A percentile compares a stretch with the other conserved stretches of the same genome.
Conservation (phyloP, 805 yeast species). For the Cyberlindnera maclurae region DNA sequence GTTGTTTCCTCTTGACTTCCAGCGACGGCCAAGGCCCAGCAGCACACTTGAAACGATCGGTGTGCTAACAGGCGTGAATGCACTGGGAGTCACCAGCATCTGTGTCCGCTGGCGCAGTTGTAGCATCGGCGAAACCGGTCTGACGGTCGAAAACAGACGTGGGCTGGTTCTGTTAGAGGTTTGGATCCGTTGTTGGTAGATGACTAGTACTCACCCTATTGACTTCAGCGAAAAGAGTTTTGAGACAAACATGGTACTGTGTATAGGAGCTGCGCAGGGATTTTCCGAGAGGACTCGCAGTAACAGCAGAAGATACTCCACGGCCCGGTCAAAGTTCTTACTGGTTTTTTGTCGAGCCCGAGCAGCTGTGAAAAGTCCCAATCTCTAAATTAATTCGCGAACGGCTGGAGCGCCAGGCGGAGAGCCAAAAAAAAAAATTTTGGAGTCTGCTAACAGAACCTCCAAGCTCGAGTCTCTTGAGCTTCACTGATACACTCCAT, state of each 20-base stretch:
- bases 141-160: slow-evolving; percentile 13
- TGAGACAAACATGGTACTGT: slow-evolving; percentile 1
- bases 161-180: slow-evolving; percentile 11
- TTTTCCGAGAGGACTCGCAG: too few relatives aligned
- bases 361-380: too few relatives aligned
- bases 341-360: too few relatives aligned
- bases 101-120: slow-evolving; percentile 14
- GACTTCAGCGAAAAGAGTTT: slow-evolving; percentile 1
- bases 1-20: slow-evolving; percentile 89
- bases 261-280: neutral
- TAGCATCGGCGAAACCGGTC: slow-evolving; percentile 16
- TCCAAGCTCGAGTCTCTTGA: too few relatives aligned
- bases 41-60: slow-evolving; percentile 17
- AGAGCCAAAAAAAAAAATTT: too few relatives aligned
- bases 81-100: slow-evolving; percentile 13
- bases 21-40: slow-evolving; percentile 35
- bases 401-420: too few relatives aligned
- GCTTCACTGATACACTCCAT: too few relatives aligned
- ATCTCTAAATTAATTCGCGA: too few relatives aligned
- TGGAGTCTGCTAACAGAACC: too few relatives aligned
- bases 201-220: neutral
- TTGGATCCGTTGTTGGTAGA: neutral
- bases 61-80: slow-evolving; percentile 11
- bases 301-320: too few relatives aligned
- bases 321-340: too few relatives aligned